Base-by-base conservation (phyloP, 164 flowering plant species). In the Umbellularia californica region DNA sequence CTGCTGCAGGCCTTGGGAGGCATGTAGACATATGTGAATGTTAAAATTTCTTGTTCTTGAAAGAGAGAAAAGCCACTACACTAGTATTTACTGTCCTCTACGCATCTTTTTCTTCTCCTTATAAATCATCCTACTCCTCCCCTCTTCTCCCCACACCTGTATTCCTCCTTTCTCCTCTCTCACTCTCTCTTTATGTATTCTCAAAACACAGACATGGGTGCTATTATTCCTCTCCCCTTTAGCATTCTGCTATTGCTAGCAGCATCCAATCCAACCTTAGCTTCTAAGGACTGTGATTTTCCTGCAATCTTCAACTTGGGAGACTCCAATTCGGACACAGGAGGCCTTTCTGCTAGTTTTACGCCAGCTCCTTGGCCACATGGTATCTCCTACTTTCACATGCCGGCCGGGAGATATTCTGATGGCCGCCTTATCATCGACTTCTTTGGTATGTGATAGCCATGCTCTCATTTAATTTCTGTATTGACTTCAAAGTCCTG, bases 291-390 rank as follows among this genome's bases (percentile, higher is more conserved):
- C 15, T 67, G 69, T 7, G n/a, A 17, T 30, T 67, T 67, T 28
- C 69, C 50, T 20, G 75, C 75, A 2, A 63, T 87, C 2, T 85
- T 84, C 74, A 86, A 87, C 86, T 87, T 87, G 72, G 90, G 90
- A 0, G 88, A 87, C 81, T 87, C 90, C 0, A 87, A 87, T 64
- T 87, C 90, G 6, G 90, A 87, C 76, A 87, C 90, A 13, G 90
- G 90, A 7, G 89, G 89, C 41, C 55, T 83, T 15, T 83, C 90
- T 1, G 90, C 90, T 0, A 84, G 80, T 0, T 84, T 83, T 47
- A 82, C 81, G 0, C 82, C 79, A 70, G 79, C 83, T 2, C 74
- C 68, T 30, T 78, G 80, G 0, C 88, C 90, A 20, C 33, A 79
- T 65, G 90, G 89, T 0, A 82, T 76, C 69, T 30, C 89, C 2